phyloP scores from a whole-genome alignment of 2,329 filamentous ascomycete species.

The Colletotrichum destructivum region DNA sequence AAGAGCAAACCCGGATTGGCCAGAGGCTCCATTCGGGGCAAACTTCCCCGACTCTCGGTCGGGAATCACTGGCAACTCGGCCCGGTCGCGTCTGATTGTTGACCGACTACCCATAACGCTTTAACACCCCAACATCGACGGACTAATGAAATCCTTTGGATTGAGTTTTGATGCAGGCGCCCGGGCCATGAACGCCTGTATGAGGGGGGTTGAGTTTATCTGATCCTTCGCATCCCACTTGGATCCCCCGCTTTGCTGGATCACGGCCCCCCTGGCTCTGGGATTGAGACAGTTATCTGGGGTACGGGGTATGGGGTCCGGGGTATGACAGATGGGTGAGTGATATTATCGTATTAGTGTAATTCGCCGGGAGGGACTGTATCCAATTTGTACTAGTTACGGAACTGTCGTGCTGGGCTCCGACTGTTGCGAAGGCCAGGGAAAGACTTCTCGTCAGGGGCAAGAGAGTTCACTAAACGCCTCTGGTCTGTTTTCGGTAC shows the following conservation, averaged over 20 bases:
- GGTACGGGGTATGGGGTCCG: slow-evolving; percentile 5
- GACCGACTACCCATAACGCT: neutral
- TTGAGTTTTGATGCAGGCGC: neutral
- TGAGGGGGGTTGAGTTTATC: neutral
- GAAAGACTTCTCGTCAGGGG: neutral
- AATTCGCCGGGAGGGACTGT: neutral
- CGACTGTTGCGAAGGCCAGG: neutral
- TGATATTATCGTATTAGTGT: neutral
- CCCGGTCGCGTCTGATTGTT: neutral
- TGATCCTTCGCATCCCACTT: slow-evolving; percentile 5
- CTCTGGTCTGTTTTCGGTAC: no score
- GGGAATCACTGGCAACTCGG: neutral
- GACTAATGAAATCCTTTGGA: neutral
- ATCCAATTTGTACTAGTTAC: neutral
- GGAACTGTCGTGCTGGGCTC: neutral
- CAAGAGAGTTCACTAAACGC: neutral
- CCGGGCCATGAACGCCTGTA: neutral
- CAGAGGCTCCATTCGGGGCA: neutral
- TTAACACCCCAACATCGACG: slow-evolving; percentile 19
- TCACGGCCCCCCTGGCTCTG: neutral
- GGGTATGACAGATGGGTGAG: neutral
- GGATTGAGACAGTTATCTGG: neutral
- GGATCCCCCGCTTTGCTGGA: slow-evolving; percentile 11
- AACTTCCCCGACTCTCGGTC: neutral
- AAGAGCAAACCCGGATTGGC: slow-evolving; percentile 3